Evolutionary conservation across 257 asterid genomes (phyloP).

Genomic region (Ajuga chamaepitys): DNA sequence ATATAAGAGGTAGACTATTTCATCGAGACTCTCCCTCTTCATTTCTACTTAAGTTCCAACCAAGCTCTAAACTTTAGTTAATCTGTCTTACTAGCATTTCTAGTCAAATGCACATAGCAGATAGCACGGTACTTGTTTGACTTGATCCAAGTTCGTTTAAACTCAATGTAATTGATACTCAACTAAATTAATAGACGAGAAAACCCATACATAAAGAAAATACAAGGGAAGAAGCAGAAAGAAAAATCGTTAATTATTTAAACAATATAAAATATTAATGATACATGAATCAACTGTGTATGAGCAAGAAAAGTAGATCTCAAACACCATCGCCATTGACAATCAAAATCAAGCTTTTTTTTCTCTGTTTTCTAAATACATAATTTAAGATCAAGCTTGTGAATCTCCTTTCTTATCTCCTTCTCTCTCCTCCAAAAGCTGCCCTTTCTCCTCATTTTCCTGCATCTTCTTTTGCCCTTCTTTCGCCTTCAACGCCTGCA

Average conservation of each 20-base stretch:
- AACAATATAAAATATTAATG: constrained; percentile 1
- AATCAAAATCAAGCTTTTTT: constrained; percentile 5
- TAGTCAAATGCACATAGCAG: too few relatives aligned
- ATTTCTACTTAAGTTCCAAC: too few relatives aligned
- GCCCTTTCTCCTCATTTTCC: constrained; percentile 41
- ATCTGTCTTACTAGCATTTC: too few relatives aligned
- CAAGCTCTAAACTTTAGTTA: too few relatives aligned
- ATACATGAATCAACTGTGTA: constrained; percentile 10
- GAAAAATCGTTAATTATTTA: not conserved
- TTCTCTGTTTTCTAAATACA: constrained; percentile 11
- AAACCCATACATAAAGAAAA: too few relatives aligned
- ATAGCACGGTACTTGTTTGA: too few relatives aligned
- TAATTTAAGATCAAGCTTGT: constrained; percentile 12
- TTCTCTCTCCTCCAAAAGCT: constrained; percentile 36
- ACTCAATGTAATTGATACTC: too few relatives aligned
- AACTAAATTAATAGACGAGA: too few relatives aligned
- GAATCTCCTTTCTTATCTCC: constrained; percentile 38
- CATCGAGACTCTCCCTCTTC: too few relatives aligned
- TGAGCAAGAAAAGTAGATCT: constrained; percentile 15
- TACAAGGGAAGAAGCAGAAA: not conserved
- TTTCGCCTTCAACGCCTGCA: constrained; percentile 67
- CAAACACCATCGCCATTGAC: not conserved
- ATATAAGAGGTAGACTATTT: too few relatives aligned
- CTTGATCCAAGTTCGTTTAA: too few relatives aligned
- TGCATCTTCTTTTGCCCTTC: constrained; percentile 50